phyloP scores from a whole-genome alignment of 2,329 filamentous ascomycete species.

The Pseudodiploospora longispora region DNA sequence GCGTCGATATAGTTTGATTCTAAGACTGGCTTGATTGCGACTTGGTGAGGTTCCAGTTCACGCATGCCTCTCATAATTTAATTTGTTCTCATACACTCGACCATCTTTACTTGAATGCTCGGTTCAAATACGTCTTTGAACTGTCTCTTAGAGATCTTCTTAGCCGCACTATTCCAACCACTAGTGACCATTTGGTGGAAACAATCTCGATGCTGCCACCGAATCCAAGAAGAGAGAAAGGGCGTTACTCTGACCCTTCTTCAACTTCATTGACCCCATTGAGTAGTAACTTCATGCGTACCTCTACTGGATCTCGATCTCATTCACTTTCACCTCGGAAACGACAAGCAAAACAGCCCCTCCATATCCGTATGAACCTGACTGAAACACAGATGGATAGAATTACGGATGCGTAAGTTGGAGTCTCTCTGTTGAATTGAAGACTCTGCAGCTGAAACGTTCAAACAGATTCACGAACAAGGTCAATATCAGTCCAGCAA shows the following conservation, averaged over 20 bases:
- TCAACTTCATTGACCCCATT: constrained; percentile 20
- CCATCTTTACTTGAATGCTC: too few relatives aligned
- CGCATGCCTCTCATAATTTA: too few relatives aligned
- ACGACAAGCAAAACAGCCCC: constrained; percentile 25
- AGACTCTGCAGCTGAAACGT: constrained; percentile 7
- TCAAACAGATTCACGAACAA: constrained; percentile 25
- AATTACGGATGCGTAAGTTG: constrained; percentile 37
- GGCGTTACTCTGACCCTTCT: constrained; percentile 17
- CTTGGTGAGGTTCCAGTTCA: too few relatives aligned
- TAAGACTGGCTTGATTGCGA: too few relatives aligned
- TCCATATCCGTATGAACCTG: constrained; percentile 40
- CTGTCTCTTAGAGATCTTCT: too few relatives aligned
- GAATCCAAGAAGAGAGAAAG: constrained; percentile 10
- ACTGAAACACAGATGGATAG: constrained; percentile 42
- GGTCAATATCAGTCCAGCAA: constrained; percentile 18
- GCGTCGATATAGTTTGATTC: too few relatives aligned
- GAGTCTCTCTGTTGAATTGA: background rate
- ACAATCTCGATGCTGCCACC: background rate
- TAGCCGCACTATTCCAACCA: too few relatives aligned
- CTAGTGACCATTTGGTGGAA: too few relatives aligned
- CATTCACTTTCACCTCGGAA: constrained; percentile 29
- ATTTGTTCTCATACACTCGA: too few relatives aligned
- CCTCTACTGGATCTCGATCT: constrained; percentile 21
- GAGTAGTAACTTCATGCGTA: constrained; percentile 29
- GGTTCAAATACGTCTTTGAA: too few relatives aligned